phyloP scores from a whole-genome alignment of 1,139 yeast genomes.

The Kodamaea alishanica region DNA sequence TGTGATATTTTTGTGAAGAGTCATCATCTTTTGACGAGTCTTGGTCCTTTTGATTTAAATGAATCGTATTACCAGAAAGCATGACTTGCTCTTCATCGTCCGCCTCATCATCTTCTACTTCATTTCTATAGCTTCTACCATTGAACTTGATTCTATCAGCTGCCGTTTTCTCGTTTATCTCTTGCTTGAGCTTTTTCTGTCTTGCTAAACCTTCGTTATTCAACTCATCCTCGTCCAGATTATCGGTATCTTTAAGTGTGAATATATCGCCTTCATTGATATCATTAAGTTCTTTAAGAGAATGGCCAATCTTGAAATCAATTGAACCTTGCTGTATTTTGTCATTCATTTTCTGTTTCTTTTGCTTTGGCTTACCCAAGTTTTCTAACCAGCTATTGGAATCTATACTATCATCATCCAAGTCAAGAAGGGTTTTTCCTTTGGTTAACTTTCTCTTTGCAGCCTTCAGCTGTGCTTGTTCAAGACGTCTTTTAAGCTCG shows the following conservation, averaged over 20 bases:
- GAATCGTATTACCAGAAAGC: constrained; percentile 13
- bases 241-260: constrained; percentile 61
- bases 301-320: constrained; percentile 47
- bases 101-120: constrained; percentile 17
- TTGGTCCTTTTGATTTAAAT: constrained; percentile 18
- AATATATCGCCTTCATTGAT: constrained; percentile 43
- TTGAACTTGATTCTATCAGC: constrained; percentile 26
- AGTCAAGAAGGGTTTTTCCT: constrained; percentile 17
- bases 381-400: constrained; percentile 41
- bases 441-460: constrained; percentile 8
- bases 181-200: constrained; percentile 24
- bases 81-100: constrained; percentile 13
- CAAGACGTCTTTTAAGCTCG: constrained; percentile 3
- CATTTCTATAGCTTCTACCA: constrained; percentile 21
- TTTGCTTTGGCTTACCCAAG: constrained; percentile 17
- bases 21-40: constrained; percentile 12
- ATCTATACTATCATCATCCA: constrained; percentile 25
- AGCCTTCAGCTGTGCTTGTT: constrained; percentile 3
- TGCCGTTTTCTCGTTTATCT: constrained; percentile 21
- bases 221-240: constrained; percentile 45
- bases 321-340: constrained; percentile 20
- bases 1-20: constrained; percentile 1
- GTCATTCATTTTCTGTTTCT: constrained; percentile 9
- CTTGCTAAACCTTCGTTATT: constrained; percentile 40
- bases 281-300: constrained; percentile 5